phyloP scores from a whole-genome alignment of 192 early-diverging fungal genomes.

The Chytriomyces sp. region DNA sequence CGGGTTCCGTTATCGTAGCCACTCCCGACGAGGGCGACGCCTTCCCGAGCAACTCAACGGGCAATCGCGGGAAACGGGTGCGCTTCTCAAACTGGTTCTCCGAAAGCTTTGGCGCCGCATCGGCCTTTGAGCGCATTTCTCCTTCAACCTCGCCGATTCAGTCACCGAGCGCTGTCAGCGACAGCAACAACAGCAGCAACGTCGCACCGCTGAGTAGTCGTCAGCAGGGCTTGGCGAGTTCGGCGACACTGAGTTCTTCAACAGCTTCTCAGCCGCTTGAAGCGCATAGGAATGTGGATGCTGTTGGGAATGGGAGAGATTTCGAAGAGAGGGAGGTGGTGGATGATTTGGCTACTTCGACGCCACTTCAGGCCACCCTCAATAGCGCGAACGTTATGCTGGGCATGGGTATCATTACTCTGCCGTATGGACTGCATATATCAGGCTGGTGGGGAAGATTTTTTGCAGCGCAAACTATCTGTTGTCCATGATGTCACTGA shows the following conservation, averaged over 20 bases:
- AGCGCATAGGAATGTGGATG: background rate
- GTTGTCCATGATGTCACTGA: background rate
- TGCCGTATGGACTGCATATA: constrained; percentile 64
- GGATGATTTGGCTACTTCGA: constrained; percentile 12
- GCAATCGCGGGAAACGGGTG: background rate
- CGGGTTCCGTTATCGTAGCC: background rate
- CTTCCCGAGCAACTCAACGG: constrained; percentile 12
- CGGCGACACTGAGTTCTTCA: background rate
- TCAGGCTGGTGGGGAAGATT: constrained; percentile 58
- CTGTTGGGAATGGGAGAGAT: background rate
- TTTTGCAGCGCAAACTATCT: background rate
- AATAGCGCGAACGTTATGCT: constrained; percentile 37
- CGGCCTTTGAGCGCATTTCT: background rate
- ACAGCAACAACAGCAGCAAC: background rate
- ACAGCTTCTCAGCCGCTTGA: background rate
- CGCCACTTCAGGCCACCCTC: constrained; percentile 28
- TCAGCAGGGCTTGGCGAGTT: background rate
- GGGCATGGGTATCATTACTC: constrained; percentile 63
- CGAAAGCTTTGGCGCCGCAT: background rate
- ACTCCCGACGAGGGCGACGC: constrained; percentile 31
- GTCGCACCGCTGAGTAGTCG: background rate
- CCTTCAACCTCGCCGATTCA: background rate
- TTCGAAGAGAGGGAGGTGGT: background rate
- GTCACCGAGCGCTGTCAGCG: background rate
- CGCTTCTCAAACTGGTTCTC: background rate